These are phyloP conservation scores for Erythrophleum ivorense DNA, from an alignment of 331 rosid genomes.

Conservation along the genomic window DNA sequence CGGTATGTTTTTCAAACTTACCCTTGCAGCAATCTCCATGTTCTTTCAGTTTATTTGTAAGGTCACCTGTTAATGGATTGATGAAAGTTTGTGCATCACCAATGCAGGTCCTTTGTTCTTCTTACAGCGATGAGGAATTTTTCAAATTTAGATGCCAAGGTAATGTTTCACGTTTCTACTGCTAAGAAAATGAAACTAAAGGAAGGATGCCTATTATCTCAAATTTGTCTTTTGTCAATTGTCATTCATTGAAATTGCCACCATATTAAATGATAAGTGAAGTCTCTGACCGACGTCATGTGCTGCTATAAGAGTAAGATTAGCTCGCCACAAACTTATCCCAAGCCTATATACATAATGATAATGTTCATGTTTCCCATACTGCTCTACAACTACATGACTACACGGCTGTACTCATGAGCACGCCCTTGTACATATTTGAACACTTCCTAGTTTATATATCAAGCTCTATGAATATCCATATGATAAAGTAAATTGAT, in stretches of 20 bases:
- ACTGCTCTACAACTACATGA: neutral
- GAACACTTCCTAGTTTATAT: neutral
- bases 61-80: slow-evolving; percentile 1
- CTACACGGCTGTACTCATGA: neutral
- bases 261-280: neutral
- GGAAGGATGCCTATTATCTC: neutral
- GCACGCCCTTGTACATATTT: slow-evolving; percentile 5
- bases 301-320: neutral
- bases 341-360: neutral
- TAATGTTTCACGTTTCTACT: slow-evolving; percentile 30
- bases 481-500: neutral
- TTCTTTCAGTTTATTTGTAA: slow-evolving; percentile 13
- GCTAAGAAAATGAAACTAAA: neutral
- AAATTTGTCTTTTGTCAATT: neutral
- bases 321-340: slow-evolving; percentile 8
- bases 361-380: slow-evolving; percentile 10
- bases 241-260: slow-evolving; percentile 1
- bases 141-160: slow-evolving; percentile 73
- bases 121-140: slow-evolving; percentile 84
- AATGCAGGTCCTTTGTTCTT: slow-evolving; percentile 84
- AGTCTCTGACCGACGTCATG: neutral
- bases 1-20: slow-evolving; percentile 56
- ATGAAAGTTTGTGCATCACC: slow-evolving; percentile 10
- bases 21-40: slow-evolving; percentile 1
- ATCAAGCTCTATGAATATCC: neutral